These are phyloP conservation scores for Suhomyces bokatorum DNA, from an alignment of 1,139 yeast genomes.

Conservation along the genomic window DNA sequence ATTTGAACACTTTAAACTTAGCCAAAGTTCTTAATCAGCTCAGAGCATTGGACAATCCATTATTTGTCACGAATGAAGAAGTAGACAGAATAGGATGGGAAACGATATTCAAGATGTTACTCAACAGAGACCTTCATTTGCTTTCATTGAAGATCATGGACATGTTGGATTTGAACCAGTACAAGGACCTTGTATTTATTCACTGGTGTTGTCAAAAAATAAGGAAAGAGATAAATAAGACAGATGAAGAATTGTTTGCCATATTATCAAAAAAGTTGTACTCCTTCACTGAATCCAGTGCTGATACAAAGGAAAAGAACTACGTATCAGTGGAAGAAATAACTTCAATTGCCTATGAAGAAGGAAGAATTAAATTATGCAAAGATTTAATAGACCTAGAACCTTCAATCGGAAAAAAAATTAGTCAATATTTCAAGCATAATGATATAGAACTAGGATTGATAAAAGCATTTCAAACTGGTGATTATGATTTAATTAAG, in stretches of 20 bases:
- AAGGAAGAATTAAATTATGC: constrained; percentile 75
- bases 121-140: constrained; percentile 61
- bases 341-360: constrained; percentile 73
- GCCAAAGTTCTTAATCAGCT: constrained; percentile 71
- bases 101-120: constrained; percentile 55
- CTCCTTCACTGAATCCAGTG: constrained; percentile 13
- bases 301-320: constrained; percentile 16
- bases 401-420: constrained; percentile 61
- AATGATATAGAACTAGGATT: constrained; percentile 75
- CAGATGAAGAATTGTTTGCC: constrained; percentile 60
- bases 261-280: constrained; percentile 49
- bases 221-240: constrained; percentile 49
- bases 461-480: constrained; percentile 64
- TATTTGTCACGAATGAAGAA: constrained; percentile 64
- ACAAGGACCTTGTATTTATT: constrained; percentile 59
- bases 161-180: constrained; percentile 44
- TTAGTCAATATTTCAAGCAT: constrained; percentile 65
- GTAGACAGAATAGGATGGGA: constrained; percentile 51
- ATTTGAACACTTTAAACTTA: constrained; percentile 58
- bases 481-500: constrained; percentile 63
- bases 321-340: constrained; percentile 61
- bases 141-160: constrained; percentile 64
- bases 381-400: constrained; percentile 67
- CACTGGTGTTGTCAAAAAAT: constrained; percentile 85
- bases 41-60: constrained; percentile 62